Percentiles rank a stretch among this genome's conserved stretches.
Conservation (phyloP, 2,329 filamentous ascomycete species). For the Xylariomycetidae sp. region DNA sequence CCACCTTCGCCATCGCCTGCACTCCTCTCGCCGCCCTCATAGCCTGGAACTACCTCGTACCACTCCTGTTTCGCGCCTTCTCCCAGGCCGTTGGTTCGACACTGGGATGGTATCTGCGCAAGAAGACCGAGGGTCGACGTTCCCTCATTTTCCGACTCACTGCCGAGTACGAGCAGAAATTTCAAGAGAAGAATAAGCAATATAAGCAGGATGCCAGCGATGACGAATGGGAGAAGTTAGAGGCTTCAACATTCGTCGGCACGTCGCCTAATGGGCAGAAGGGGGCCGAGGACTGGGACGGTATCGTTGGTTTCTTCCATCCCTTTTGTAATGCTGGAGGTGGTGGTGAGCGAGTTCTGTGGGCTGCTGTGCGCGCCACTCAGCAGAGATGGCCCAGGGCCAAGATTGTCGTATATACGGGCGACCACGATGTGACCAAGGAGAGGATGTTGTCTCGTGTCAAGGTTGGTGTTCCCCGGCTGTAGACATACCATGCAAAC, state of each 20-base stretch:
- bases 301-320: slow-evolving; percentile 93
- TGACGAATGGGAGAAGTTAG: slow-evolving; percentile 68
- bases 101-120: slow-evolving; percentile 58
- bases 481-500: too few relatives aligned
- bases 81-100: slow-evolving; percentile 34
- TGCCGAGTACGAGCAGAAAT: slow-evolving; percentile 35
- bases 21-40: slow-evolving; percentile 23
- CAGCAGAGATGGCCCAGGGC: slow-evolving; percentile 85
- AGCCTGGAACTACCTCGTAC: slow-evolving; percentile 25
- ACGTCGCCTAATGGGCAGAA: slow-evolving; percentile 34
- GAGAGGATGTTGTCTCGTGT: slow-evolving; percentile 72
- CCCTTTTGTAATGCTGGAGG: slow-evolving; percentile 98
- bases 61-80: slow-evolving; percentile 32
- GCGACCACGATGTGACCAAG: slow-evolving; percentile 86
- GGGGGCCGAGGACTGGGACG: slow-evolving; percentile 64
- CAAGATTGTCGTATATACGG: slow-evolving; percentile 90
- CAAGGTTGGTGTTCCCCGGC: slow-evolving; percentile 47
- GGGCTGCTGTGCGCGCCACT: slow-evolving; percentile 89
- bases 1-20: slow-evolving; percentile 20
- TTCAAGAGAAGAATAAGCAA: slow-evolving; percentile 30
- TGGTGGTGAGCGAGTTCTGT: slow-evolving; percentile 91
- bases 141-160: slow-evolving; percentile 51
- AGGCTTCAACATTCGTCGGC: slow-evolving; percentile 36
- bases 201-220: slow-evolving; percentile 35
- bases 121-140: slow-evolving; percentile 59